A percentile compares a stretch with the other conserved stretches of the same genome.
Conservation (phyloP, 257 asterid genomes). For the Solanum ossicruentum region DNA sequence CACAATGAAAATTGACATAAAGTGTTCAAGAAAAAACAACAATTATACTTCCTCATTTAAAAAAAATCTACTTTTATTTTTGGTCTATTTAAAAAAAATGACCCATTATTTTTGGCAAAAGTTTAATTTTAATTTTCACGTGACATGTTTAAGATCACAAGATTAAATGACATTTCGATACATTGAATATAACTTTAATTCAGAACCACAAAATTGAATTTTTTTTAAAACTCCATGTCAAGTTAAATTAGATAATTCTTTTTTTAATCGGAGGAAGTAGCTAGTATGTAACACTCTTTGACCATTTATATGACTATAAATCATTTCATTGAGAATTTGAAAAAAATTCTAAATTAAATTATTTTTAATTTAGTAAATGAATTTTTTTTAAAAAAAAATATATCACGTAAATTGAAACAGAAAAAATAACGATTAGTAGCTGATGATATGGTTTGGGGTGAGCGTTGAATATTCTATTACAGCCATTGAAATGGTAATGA, state of each 20-base stretch:
- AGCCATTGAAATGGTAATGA: not conserved
- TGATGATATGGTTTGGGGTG: not conserved
- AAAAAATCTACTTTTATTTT: too few species aligned
- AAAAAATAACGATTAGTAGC: not conserved
- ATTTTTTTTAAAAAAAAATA: not conserved
- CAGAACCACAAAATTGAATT: too few species aligned
- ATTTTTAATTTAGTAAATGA: not conserved
- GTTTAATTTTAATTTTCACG: too few species aligned
- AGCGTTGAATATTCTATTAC: not conserved
- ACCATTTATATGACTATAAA: not conserved
- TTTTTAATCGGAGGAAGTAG: too few species aligned
- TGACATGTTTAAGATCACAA: too few species aligned
- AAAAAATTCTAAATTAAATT: not conserved
- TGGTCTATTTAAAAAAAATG: too few species aligned
- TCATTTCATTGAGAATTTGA: too few species aligned
- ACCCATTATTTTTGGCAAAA: too few species aligned
- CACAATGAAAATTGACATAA: not conserved
- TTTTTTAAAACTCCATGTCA: too few species aligned
- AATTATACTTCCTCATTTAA: not conserved
- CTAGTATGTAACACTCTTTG: not conserved
- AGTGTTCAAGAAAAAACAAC: not conserved
- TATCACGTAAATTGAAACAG: not conserved
- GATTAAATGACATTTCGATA: too few species aligned
- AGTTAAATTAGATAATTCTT: too few species aligned
- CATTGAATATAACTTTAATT: too few species aligned